A percentile compares a stretch with the other conserved stretches of the same genome.
phyloP scores from a whole-genome alignment of 306 rosid species.

The Alnus rubra region DNA sequence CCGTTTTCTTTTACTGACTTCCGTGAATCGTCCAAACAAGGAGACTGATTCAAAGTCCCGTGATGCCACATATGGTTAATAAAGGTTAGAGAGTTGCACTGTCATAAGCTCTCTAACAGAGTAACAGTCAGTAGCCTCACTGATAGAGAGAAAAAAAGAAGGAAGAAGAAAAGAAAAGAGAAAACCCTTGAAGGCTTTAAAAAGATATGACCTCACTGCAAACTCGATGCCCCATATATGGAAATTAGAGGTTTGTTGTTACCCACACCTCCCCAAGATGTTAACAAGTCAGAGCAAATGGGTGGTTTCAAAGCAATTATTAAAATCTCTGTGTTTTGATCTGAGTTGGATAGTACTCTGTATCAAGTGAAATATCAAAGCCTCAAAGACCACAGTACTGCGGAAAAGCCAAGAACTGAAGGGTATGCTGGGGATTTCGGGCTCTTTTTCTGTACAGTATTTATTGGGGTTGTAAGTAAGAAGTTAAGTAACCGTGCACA shows the following conservation, averaged over 20 bases:
- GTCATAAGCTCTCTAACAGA: conserved; percentile 19
- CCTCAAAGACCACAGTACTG: background rate
- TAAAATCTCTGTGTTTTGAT: conserved; percentile 16
- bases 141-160: conserved; percentile 23
- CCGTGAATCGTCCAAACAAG: conserved; percentile 47
- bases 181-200: conserved; percentile 21
- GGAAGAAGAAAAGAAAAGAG: conserved; percentile 24
- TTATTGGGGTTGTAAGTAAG: conserved; percentile 38
- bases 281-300: conserved; percentile 42
- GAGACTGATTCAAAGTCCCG: conserved; percentile 26
- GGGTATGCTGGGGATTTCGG: conserved; percentile 35
- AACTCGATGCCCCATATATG: conserved; percentile 33
- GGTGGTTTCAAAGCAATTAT: conserved; percentile 31
- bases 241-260: conserved; percentile 30
- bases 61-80: conserved; percentile 42
- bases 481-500: conserved; percentile 45
- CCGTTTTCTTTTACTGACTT: conserved; percentile 33
- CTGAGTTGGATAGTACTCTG: conserved; percentile 39
- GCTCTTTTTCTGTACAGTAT: conserved; percentile 29
- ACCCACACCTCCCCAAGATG: conserved; percentile 25
- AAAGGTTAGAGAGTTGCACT: conserved; percentile 29
- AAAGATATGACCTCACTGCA: conserved; percentile 43
- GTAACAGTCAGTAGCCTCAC: conserved; percentile 37
- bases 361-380: conserved; percentile 27
- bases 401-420: conserved; percentile 25